Base-by-base conservation (phyloP, 2,329 filamentous ascomycete species). In the Seiridium cupressi region DNA sequence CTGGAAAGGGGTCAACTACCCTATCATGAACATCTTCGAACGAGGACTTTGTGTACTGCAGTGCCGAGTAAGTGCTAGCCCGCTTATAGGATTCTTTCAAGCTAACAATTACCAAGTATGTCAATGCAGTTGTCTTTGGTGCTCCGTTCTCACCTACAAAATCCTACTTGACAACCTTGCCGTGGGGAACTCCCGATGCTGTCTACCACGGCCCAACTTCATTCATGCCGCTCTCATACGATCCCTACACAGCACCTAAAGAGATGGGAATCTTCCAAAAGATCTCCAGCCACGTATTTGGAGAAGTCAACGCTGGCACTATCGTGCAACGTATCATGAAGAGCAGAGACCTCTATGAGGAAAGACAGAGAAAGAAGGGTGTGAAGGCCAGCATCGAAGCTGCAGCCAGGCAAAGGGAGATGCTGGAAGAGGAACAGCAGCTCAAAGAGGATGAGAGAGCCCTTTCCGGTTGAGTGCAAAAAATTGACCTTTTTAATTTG, bases 21-120 rank as follows among this genome's bases (percentile, higher is more conserved):
- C 95, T 34, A 98, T 99, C 78, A 99, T 99, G 95, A 99, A 98
- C 79, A 93, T 97, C 60, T 97, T 94, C 70, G 95, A 99, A 80
- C 89, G 95, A 47, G 93, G 93, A 1, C 86, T 99, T 31, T 99
- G 95, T 73, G 94, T 98, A 36, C 80, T 98, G 63, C 95, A 99
- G 72, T 99, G 95, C 81, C 90, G 90, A 75, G 92, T 94, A 81
- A 69, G 85, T 74, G 32, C 56, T 10, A 11, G 9, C 11, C 36
- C n/a, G 18, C 34, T 38, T 9, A 46, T 60, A 35, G 34, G 55
- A 56, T 61, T 34, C 54, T 68, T 53, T 67, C 31, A 64, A 64
- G 53, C 66, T 53, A 48, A 60, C 55, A 18, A 5, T 35, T 32
- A 34, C 18, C 8, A 69, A 96, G 89, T 96, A 96, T 77, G 84